Base-by-base conservation (phyloP, 768 basidiomycete species). In the Lactarius deliciosus region DNA sequence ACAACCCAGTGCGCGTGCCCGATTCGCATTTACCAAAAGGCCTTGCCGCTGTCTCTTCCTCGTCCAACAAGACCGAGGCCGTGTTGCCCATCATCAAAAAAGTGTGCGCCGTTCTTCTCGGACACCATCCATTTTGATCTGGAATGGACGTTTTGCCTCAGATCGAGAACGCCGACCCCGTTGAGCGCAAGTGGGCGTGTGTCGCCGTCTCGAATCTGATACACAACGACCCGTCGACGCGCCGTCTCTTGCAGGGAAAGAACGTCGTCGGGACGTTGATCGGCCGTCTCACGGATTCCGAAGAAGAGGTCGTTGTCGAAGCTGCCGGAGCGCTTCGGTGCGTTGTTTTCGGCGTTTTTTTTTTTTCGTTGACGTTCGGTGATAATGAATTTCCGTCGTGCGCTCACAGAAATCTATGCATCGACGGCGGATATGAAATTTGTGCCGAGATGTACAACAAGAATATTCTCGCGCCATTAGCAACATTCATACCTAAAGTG, bases 361-460 rank as follows among this genome's bases (percentile, higher is more conserved):
- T 8, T 54, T 5, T 40, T 36, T 50, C 50, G 18, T 50, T n/a
- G 20, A 30, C 34, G 4, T 34, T 3, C 41, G 22, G 13, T 65
- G 25, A 45, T 38, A 13, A 18, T 18, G 28, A 36, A 55, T 36
- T 60, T 8, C 20, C 57, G 28, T 47, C 22, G 20, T 15, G 34
- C 34, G 11, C 64, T 57, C 61, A 40, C 72, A 97, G 95, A 68
- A 98, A 97, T 78, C 77, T 98, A 16, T 94, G 93, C 73, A 89
- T 98, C 73, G 96, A 98, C 74, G 96, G 95, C 18, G 96, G 96
- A 60, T 91, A 92, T 74, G 94, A 97, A 70, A 91, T 97, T 57
- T 96, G 95, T 72, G 93, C 91, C 1, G 94, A 97, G 76, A 96
- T 98, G 92, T 96, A 90, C 79, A 97, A 98, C 76, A 97, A 97